phyloP scores from a whole-genome alignment of 1,284 basidiomycete genomes.

The Microbotryomycetes sp. region DNA sequence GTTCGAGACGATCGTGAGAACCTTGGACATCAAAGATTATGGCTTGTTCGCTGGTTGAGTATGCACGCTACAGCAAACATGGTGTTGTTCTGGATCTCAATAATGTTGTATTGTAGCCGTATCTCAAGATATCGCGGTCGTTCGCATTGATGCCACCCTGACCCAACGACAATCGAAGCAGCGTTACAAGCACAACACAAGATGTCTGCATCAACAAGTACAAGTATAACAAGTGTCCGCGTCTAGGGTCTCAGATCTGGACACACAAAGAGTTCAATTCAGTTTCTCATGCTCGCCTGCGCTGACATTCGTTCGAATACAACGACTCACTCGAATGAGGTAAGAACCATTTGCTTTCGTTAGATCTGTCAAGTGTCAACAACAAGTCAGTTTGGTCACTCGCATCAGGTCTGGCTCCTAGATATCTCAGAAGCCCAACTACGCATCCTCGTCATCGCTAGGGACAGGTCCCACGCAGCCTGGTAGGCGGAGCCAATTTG shows the following conservation, averaged over 20 bases:
- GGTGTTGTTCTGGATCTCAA: neutral
- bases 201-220: no score
- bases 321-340: slow-evolving; percentile 68
- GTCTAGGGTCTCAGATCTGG: neutral
- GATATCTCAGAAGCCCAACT: no score
- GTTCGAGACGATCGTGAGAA: slow-evolving; percentile 56
- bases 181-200: neutral
- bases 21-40: slow-evolving; percentile 65
- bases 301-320: neutral
- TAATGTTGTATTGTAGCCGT: neutral
- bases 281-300: neutral
- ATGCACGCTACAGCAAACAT: neutral
- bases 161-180: no score
- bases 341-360: slow-evolving; percentile 81
- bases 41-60: slow-evolving; percentile 57
- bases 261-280: neutral
- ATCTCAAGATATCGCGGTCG: no score
- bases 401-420: no score
- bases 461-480: no score
- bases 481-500: no score
- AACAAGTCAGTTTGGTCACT: neutral
- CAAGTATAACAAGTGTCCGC: neutral
- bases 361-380: slow-evolving; percentile 47
- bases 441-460: no score
- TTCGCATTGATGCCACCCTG: no score